These are phyloP conservation scores for Acanthamoeba polyphaga DNA, from an alignment of 208 protist genomes.

Conservation along the genomic window DNA sequence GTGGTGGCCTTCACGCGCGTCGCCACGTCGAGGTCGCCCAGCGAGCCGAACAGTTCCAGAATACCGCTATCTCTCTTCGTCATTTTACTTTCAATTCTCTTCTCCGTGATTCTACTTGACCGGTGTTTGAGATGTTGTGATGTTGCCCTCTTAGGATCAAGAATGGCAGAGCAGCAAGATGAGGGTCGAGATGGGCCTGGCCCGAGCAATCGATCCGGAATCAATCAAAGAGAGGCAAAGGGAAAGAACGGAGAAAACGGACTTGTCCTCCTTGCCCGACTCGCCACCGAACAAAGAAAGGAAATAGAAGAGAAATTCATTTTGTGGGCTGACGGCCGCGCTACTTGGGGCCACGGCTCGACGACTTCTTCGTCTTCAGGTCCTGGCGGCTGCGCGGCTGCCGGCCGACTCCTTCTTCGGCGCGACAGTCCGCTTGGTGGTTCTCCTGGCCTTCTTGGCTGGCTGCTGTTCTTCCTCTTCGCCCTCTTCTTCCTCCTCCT, in stretches of 20 bases:
- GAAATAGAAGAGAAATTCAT: neutral
- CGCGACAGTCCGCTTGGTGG: neutral
- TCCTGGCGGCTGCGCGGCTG: neutral
- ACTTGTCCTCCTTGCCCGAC: neutral
- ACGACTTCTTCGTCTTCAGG: neutral
- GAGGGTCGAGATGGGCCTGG: neutral
- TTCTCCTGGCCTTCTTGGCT: neutral
- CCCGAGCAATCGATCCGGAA: constrained; percentile 12
- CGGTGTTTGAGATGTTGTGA: neutral
- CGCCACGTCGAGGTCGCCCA: constrained; percentile 43
- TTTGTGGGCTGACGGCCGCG: neutral
- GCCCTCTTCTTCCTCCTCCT: neutral
- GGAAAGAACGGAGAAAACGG: constrained; percentile 12
- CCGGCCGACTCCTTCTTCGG: neutral
- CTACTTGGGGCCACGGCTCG: neutral
- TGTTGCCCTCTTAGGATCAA: neutral
- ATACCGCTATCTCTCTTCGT: constrained; percentile 29
- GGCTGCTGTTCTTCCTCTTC: neutral
- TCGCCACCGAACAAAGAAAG: neutral
- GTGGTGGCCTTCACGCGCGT: neutral
- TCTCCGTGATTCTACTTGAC: neutral
- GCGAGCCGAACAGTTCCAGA: constrained; percentile 41
- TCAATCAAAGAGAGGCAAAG: neutral
- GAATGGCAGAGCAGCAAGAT: neutral
- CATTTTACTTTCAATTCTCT: constrained; percentile 9